These are phyloP conservation scores for Parastagonospora avenae DNA, from an alignment of 2,329 filamentous ascomycete genomes.

Conservation along the genomic window DNA sequence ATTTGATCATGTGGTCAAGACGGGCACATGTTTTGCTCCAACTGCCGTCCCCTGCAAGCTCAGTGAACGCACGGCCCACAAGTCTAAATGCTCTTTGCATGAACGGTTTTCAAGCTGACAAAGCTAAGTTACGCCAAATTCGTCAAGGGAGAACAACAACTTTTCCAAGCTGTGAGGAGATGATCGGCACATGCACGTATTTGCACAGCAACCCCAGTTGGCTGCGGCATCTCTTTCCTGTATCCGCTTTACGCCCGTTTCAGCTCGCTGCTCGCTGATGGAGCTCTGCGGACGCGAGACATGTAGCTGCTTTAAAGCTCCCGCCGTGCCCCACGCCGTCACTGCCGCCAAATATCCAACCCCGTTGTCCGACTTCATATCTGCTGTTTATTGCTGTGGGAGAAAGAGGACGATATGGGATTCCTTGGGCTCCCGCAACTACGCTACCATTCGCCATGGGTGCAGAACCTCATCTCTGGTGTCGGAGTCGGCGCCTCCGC, in stretches of 20 bases:
- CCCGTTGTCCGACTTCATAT: neutral
- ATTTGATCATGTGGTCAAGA: neutral
- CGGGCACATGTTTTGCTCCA: neutral
- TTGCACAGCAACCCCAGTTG: constrained; percentile 6
- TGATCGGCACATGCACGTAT: constrained; percentile 1
- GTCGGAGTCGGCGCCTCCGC: constrained; percentile 36
- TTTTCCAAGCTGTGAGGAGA: neutral
- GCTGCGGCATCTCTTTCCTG: neutral
- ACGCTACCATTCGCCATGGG: constrained; percentile 37
- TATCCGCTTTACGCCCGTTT: constrained; percentile 1
- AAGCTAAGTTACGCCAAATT: neutral
- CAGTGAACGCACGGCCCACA: neutral
- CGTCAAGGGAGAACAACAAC: neutral
- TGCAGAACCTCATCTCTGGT: constrained; percentile 38
- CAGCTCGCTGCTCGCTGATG: neutral
- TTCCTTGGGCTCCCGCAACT: constrained; percentile 31
- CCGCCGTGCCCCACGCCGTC: neutral
- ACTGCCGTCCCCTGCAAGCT: neutral
- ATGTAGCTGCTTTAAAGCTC: neutral
- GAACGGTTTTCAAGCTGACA: neutral
- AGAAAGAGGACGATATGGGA: constrained; percentile 18
- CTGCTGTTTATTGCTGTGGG: neutral
- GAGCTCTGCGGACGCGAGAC: neutral
- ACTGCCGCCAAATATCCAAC: neutral
- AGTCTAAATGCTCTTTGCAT: neutral